Evolutionary conservation across 2,329 filamentous ascomycete genomes (phyloP).

Genomic region (Colletotrichum agaves): DNA sequence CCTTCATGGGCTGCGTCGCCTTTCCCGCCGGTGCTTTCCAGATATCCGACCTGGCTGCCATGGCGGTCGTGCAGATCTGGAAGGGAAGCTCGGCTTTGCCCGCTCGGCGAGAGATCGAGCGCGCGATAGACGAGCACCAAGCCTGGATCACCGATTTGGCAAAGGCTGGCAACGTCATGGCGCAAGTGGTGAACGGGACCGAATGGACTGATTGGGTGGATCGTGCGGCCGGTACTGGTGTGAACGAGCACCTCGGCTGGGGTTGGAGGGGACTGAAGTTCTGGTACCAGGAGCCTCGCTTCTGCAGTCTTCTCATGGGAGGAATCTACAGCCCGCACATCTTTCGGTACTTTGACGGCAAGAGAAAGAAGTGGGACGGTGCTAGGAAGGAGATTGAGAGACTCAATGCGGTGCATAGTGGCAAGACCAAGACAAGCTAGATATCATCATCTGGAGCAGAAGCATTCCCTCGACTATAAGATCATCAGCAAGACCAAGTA

Average conservation of each 20-base stretch:
- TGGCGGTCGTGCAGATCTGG: slow-evolving; percentile 53
- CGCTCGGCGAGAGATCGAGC: slow-evolving; percentile 44
- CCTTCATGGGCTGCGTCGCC: slow-evolving; percentile 42
- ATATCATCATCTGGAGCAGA: neutral
- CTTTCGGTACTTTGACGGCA: slow-evolving; percentile 52
- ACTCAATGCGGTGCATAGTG: neutral
- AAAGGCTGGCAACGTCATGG: slow-evolving; percentile 36
- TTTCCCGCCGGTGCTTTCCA: slow-evolving; percentile 46
- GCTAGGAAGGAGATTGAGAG: slow-evolving; percentile 38
- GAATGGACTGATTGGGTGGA: slow-evolving; percentile 49
- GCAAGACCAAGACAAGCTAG: neutral
- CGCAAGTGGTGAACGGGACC: slow-evolving; percentile 39
- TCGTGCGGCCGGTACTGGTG: slow-evolving; percentile 51
- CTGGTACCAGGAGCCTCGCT: slow-evolving; percentile 49
- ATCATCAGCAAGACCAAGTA: too few relatives aligned
- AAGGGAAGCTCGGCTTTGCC: slow-evolving; percentile 41
- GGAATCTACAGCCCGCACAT: slow-evolving; percentile 52
- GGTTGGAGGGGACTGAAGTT: slow-evolving; percentile 53
- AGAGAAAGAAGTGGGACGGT: slow-evolving; percentile 51
- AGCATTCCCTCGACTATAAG: too few relatives aligned
- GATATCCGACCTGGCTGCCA: slow-evolving; percentile 48
- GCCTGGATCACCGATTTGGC: slow-evolving; percentile 40
- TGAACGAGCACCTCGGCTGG: slow-evolving; percentile 51
- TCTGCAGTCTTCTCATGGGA: slow-evolving; percentile 50
- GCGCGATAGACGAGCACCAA: slow-evolving; percentile 41